Conservation (phyloP, 2,329 filamentous ascomycete species). For the Paraconiothyrium sp. region DNA sequence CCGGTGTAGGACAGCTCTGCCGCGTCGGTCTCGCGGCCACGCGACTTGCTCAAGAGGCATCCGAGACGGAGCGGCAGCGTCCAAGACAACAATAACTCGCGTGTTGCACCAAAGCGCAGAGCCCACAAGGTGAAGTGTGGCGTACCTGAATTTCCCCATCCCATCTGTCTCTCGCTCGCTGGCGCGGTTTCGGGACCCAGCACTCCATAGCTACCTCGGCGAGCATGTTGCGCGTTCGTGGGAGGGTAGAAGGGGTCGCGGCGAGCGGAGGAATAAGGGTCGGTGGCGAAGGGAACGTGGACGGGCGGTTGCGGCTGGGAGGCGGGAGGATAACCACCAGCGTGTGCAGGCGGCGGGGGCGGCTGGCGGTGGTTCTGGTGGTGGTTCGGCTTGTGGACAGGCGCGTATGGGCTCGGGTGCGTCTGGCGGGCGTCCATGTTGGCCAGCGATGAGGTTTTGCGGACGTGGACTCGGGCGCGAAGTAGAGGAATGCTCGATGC, state of each 20-base stretch:
- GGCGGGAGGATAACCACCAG: conserved; percentile 48
- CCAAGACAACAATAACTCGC: conserved; percentile 22
- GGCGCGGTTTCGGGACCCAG: conserved; percentile 41
- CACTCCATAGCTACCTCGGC: conserved; percentile 53
- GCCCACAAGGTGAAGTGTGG: conserved; percentile 23
- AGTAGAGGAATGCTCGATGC: not conserved
- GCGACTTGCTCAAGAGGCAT: conserved; percentile 28
- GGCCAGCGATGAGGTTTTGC: conserved; percentile 18
- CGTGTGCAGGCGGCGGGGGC: conserved; percentile 19
- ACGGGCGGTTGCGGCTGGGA: conserved; percentile 48
- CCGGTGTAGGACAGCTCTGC: conserved; percentile 8
- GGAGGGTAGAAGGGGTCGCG: conserved; percentile 59
- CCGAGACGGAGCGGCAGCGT: conserved; percentile 24
- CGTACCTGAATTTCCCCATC: conserved; percentile 52
- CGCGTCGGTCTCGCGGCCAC: conserved; percentile 21
- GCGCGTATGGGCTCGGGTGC: conserved; percentile 51
- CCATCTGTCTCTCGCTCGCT: conserved; percentile 42
- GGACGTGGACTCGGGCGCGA: conserved; percentile 6
- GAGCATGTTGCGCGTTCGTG: conserved; percentile 40
- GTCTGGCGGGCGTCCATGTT: conserved; percentile 51
- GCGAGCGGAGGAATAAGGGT: conserved; percentile 57
- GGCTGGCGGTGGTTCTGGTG: conserved; percentile 60
- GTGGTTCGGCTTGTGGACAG: conserved; percentile 65
- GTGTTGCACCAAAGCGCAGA: conserved; percentile 21
- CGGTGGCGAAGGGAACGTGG: conserved; percentile 56